phyloP scores from a whole-genome alignment of 495 filamentous ascomycete genomes.

The Neurospora terricola region DNA sequence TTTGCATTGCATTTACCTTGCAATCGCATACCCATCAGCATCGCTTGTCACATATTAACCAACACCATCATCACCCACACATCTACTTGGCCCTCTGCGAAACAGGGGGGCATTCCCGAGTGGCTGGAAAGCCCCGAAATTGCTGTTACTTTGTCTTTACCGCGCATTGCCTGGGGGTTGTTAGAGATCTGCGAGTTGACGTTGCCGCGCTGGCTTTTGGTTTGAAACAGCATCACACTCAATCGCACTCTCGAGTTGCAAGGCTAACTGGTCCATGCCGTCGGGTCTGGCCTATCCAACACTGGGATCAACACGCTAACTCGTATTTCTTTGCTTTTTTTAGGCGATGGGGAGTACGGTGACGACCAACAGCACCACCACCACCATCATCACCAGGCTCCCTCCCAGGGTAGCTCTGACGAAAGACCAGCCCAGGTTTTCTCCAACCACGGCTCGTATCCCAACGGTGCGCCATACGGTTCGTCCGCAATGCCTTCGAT shows the following conservation, averaged over 20 bases:
- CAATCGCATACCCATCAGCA: constrained; percentile 20
- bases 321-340: constrained; percentile 13
- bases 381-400: constrained; percentile 39
- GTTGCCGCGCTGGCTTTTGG: constrained; percentile 15
- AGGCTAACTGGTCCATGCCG: background rate
- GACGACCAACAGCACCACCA: constrained; percentile 54
- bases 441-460: constrained; percentile 50
- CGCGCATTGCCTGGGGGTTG: constrained; percentile 9
- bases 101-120: constrained; percentile 6
- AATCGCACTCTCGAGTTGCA: constrained; percentile 8
- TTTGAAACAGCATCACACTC: constrained; percentile 23
- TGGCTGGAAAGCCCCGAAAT: background rate
- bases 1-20: constrained; percentile 19
- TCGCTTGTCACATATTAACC: constrained; percentile 30
- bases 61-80: constrained; percentile 21
- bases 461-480: constrained; percentile 46
- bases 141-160: background rate
- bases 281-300: background rate
- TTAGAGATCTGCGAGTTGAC: constrained; percentile 19
- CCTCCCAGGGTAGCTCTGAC: constrained; percentile 40
- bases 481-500: constrained; percentile 63
- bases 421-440: constrained; percentile 73
- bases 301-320: constrained; percentile 13
- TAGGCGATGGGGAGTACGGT: constrained; percentile 46
- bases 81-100: constrained; percentile 7